These are phyloP conservation scores for Yamadazyma siamensis DNA, from an alignment of 1,139 yeast species.

Conservation along the genomic window DNA sequence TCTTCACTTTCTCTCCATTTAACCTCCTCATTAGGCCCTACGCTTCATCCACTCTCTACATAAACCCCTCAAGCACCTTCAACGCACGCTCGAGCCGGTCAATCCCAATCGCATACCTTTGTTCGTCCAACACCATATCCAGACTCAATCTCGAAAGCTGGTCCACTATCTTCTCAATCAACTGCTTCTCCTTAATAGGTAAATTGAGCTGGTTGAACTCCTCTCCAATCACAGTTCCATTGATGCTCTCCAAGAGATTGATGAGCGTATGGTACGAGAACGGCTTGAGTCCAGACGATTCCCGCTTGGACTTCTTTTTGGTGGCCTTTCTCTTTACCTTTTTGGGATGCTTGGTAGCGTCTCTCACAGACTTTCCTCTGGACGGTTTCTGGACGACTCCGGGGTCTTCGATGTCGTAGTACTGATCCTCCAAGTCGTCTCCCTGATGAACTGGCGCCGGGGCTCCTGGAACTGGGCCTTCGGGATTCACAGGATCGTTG, in stretches of 20 bases:
- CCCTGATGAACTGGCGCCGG: slow-evolving; percentile 3
- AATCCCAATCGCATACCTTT: slow-evolving; percentile 77
- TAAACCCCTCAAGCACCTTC: slow-evolving; percentile 78
- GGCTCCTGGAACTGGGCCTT: slow-evolving; percentile 3
- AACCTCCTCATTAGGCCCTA: too few relatives aligned
- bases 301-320: slow-evolving; percentile 10
- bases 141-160: slow-evolving; percentile 80
- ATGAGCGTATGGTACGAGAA: slow-evolving; percentile 59
- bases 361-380: slow-evolving; percentile 35
- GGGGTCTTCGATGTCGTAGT: slow-evolving; percentile 39
- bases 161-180: slow-evolving; percentile 81
- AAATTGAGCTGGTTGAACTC: slow-evolving; percentile 74
- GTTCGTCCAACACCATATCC: slow-evolving; percentile 83
- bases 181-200: slow-evolving; percentile 71
- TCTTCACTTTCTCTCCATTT: too few relatives aligned
- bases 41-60: too few relatives aligned
- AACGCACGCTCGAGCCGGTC: slow-evolving; percentile 75
- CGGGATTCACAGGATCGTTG: background rate
- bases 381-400: slow-evolving; percentile 29
- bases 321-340: slow-evolving; percentile 15
- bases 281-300: slow-evolving; percentile 33
- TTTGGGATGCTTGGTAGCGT: slow-evolving; percentile 23
- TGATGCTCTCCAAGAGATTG: slow-evolving; percentile 57
- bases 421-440: slow-evolving; percentile 23
- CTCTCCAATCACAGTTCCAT: slow-evolving; percentile 61